These are phyloP conservation scores for Plantago lanceolata DNA, from an alignment of 305 asterid genomes.

Conservation along the genomic window DNA sequence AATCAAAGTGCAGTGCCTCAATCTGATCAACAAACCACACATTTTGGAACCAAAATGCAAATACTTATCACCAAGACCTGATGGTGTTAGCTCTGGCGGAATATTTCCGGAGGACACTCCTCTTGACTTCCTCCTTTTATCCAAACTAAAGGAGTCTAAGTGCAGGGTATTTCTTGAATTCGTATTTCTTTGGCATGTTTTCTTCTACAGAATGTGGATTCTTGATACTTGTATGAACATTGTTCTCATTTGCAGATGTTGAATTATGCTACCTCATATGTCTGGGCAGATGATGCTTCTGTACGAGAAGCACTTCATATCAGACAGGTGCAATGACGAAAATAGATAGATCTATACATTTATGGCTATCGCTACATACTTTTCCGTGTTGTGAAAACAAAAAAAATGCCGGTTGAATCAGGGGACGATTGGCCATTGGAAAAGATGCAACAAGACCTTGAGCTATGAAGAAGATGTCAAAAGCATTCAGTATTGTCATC, in stretches of 20 bases:
- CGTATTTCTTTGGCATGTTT: too few species aligned
- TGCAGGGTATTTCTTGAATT: constrained; percentile 32
- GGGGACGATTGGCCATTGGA: constrained; percentile 27
- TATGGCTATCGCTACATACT: too few species aligned
- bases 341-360: too few species aligned
- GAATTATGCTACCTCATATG: constrained; percentile 20
- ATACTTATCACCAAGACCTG: constrained; percentile 18
- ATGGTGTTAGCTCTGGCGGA: neutral
- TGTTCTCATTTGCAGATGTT: constrained; percentile 25
- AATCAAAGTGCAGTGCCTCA: constrained; percentile 30
- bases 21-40: neutral
- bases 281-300: constrained; percentile 45
- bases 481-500: constrained; percentile 16
- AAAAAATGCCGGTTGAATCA: constrained; percentile 7
- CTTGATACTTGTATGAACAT: neutral
- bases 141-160: constrained; percentile 21
- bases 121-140: constrained; percentile 19
- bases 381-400: too few species aligned
- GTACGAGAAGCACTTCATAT: constrained; percentile 53
- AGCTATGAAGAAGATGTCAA: constrained; percentile 9
- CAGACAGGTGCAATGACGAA: constrained; percentile 29
- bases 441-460: constrained; percentile 5
- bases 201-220: too few species aligned
- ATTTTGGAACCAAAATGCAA: constrained; percentile 41
- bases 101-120: constrained; percentile 14